Evolutionary conservation across 2,329 filamentous ascomycete genomes (phyloP).

Genomic region (Zasmidium cellare): DNA sequence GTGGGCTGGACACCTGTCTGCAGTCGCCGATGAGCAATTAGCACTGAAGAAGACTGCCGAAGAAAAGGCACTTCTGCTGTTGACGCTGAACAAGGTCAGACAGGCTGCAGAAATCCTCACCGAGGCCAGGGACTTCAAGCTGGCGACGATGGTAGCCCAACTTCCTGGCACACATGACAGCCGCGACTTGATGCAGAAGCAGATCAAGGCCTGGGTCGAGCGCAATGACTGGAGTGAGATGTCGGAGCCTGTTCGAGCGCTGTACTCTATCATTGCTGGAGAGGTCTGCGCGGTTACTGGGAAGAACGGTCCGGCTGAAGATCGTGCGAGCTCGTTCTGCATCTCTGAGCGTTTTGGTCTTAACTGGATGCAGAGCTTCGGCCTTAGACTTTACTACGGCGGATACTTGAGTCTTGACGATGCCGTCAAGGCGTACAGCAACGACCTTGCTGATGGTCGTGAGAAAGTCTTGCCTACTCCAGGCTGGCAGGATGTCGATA

Average conservation of each 20-base stretch:
- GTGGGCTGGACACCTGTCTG: slow-evolving; percentile 54
- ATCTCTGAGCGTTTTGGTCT: slow-evolving; percentile 82
- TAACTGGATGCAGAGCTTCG: slow-evolving; percentile 93
- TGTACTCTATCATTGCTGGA: slow-evolving; percentile 87
- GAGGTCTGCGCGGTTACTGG: slow-evolving; percentile 84
- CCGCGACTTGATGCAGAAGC: slow-evolving; percentile 72
- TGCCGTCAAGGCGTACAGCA: slow-evolving; percentile 71
- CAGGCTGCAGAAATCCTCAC: slow-evolving; percentile 82
- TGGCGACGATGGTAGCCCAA: slow-evolving; percentile 81
- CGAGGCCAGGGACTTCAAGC: slow-evolving; percentile 73
- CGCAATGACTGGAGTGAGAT: slow-evolving; percentile 86
- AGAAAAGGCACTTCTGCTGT: slow-evolving; percentile 77
- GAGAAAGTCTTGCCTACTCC: slow-evolving; percentile 71
- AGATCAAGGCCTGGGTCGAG: slow-evolving; percentile 81
- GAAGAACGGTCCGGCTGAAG: slow-evolving; percentile 73
- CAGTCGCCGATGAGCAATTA: slow-evolving; percentile 46
- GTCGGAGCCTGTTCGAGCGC: slow-evolving; percentile 74
- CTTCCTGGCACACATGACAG: slow-evolving; percentile 72
- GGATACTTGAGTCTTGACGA: slow-evolving; percentile 66
- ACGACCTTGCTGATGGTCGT: slow-evolving; percentile 69
- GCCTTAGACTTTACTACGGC: slow-evolving; percentile 86
- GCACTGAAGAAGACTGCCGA: slow-evolving; percentile 65
- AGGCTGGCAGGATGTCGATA: slow-evolving; percentile 49
- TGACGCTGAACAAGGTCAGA: slow-evolving; percentile 75
- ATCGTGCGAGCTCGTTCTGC: slow-evolving; percentile 75